These are phyloP conservation scores for Curvularia lunata DNA, from an alignment of 2,329 filamentous ascomycete species.

Conservation along the genomic window DNA sequence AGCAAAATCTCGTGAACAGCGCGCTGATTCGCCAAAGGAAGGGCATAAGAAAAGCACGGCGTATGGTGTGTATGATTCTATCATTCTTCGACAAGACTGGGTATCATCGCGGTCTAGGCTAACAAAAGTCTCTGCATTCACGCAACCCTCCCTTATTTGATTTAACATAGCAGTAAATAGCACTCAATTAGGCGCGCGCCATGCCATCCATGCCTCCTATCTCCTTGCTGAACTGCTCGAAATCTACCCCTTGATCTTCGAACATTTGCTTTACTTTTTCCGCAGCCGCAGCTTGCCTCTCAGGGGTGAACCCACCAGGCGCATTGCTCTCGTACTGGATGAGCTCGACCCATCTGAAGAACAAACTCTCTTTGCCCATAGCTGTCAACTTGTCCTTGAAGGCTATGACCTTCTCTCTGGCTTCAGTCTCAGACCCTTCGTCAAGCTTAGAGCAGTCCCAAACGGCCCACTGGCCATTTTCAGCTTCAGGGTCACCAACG, in stretches of 20 bases:
- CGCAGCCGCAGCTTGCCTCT: conserved; percentile 75
- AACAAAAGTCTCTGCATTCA: not conserved
- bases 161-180: not conserved
- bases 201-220: conserved; percentile 64
- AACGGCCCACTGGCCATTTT: conserved; percentile 71
- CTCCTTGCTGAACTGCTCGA: conserved; percentile 78
- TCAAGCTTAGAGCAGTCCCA: conserved; percentile 66
- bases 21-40: not conserved
- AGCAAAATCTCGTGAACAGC: not conserved
- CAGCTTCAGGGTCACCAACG: conserved; percentile 32
- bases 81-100: not conserved
- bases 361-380: conserved; percentile 85
- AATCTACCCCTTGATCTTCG: conserved; percentile 75
- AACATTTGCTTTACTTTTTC: conserved; percentile 79
- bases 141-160: not conserved
- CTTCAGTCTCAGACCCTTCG: conserved; percentile 63
- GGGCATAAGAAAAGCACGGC: not conserved
- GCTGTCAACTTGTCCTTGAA: conserved; percentile 78
- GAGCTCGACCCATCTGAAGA: conserved; percentile 91
- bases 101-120: conserved; percentile 3
- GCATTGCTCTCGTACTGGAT: conserved; percentile 84
- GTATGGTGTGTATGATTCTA: not conserved
- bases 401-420: conserved; percentile 74
- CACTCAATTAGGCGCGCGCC: not conserved
- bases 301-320: conserved; percentile 77